Conservation (phyloP, 768 basidiomycete genomes). For the Calocera cornea region DNA sequence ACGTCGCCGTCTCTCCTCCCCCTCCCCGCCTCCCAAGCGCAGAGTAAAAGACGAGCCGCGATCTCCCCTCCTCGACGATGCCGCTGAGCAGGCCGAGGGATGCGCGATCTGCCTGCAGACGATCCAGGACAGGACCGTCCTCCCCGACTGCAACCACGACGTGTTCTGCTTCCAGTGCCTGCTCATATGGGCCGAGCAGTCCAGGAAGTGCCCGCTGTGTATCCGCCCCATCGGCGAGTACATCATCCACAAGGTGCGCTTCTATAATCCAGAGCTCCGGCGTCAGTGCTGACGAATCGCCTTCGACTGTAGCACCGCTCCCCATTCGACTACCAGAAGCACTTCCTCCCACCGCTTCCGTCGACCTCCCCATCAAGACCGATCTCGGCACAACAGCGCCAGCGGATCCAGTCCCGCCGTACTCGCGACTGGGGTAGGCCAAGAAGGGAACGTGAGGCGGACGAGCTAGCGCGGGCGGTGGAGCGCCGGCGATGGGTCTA, state of each 20-base stretch:
- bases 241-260: slow-evolving; percentile 62
- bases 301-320: slow-evolving; percentile 30
- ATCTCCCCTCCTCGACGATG: slow-evolving; percentile 10
- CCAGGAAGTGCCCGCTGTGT: slow-evolving; percentile 20
- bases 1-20: background rate
- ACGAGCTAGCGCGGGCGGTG: slow-evolving; percentile 64
- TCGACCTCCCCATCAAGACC: slow-evolving; percentile 17
- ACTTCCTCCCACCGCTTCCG: slow-evolving; percentile 54
- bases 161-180: slow-evolving; percentile 91
- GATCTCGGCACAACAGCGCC: slow-evolving; percentile 3
- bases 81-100: slow-evolving; percentile 38
- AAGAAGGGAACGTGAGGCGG: slow-evolving; percentile 44
- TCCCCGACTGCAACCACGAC: slow-evolving; percentile 70
- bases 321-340: slow-evolving; percentile 67
- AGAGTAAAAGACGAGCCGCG: background rate
- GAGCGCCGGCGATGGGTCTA: slow-evolving; percentile 68
- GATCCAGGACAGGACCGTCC: slow-evolving; percentile 61
- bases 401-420: slow-evolving; percentile 16
- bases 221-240: slow-evolving; percentile 35
- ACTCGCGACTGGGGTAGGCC: slow-evolving; percentile 23
- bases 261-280: too few relatives aligned
- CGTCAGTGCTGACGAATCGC: too few relatives aligned
- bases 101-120: slow-evolving; percentile 81
- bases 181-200: slow-evolving; percentile 56
- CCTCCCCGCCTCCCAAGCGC: background rate